A percentile compares a stretch with the other conserved stretches of the same genome.
phyloP scores from a whole-genome alignment of 768 basidiomycete genomes.

The Gloeostereum incarnatum region DNA sequence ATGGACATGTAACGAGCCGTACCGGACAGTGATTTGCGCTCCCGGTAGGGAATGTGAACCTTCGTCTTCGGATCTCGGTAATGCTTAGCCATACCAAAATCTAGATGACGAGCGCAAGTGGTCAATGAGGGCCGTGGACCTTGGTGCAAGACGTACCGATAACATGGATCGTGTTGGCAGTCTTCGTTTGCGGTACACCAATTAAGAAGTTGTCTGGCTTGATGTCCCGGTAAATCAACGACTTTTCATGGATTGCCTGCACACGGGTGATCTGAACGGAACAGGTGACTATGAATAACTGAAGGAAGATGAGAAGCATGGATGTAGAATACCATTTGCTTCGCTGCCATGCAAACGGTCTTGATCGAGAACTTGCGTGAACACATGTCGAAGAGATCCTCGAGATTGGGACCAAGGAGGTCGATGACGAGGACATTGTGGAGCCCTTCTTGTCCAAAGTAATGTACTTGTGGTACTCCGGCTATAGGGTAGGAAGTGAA shows the following conservation, averaged over 20 bases:
- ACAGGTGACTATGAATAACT: slow-evolving; percentile 10
- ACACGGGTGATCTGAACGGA: slow-evolving; percentile 78
- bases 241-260: slow-evolving; percentile 97
- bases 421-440: slow-evolving; percentile 96
- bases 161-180: slow-evolving; percentile 78
- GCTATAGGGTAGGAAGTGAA: slow-evolving; percentile 34
- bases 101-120: slow-evolving; percentile 24
- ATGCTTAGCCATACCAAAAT: slow-evolving; percentile 99
- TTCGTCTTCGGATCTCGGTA: slow-evolving; percentile 98
- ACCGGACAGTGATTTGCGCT: slow-evolving; percentile 92
- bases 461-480: slow-evolving; percentile 96
- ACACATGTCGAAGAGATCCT: slow-evolving; percentile 99
- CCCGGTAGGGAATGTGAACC: slow-evolving; percentile 97
- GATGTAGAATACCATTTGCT: slow-evolving; percentile 78
- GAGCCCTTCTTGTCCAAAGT: slow-evolving; percentile 97
- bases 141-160: slow-evolving; percentile 49
- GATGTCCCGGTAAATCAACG: slow-evolving; percentile 97
- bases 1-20: slow-evolving; percentile 99
- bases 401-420: slow-evolving; percentile 92
- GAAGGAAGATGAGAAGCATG: slow-evolving; percentile 5
- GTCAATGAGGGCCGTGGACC: background rate
- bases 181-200: slow-evolving; percentile 87
- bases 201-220: slow-evolving; percentile 99
- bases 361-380: slow-evolving; percentile 96
- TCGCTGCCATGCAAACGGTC: slow-evolving; percentile 98